Evolutionary conservation across 1,284 basidiomycete genomes (phyloP).

Genomic region (Tilletia indica): DNA sequence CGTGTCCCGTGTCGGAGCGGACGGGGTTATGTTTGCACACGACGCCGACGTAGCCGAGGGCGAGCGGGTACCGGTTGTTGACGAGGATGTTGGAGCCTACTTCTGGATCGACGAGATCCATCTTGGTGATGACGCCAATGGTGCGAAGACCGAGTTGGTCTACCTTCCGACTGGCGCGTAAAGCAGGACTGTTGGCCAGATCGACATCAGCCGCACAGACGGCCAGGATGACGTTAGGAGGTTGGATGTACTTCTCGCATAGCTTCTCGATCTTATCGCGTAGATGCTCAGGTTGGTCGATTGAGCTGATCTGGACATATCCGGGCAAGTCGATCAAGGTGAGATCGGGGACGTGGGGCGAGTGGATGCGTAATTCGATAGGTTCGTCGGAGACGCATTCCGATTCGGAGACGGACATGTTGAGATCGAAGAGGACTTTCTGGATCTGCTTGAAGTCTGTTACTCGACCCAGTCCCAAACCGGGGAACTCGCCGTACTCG

Average conservation of each 20-base stretch:
- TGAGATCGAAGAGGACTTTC: slow-evolving; percentile 87
- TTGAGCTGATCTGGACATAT: slow-evolving; percentile 87
- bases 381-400: slow-evolving; percentile 91
- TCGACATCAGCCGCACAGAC: slow-evolving; percentile 98
- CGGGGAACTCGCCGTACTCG: slow-evolving; percentile 93
- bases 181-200: slow-evolving; percentile 92
- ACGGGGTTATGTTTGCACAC: slow-evolving; percentile 63
- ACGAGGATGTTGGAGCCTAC: slow-evolving; percentile 77
- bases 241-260: slow-evolving; percentile 94
- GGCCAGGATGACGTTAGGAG: slow-evolving; percentile 96
- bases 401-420: slow-evolving; percentile 82
- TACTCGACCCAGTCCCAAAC: slow-evolving; percentile 80
- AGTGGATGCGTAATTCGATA: slow-evolving; percentile 94
- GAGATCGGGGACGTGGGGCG: slow-evolving; percentile 90
- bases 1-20: slow-evolving; percentile 40
- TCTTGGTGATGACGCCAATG: slow-evolving; percentile 97
- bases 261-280: slow-evolving; percentile 86
- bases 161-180: slow-evolving; percentile 86
- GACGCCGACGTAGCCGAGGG: slow-evolving; percentile 96
- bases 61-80: slow-evolving; percentile 93
- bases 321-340: slow-evolving; percentile 96
- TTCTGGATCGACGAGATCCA: slow-evolving; percentile 89
- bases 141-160: slow-evolving; percentile 92
- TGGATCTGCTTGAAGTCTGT: slow-evolving; percentile 87
- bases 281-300: slow-evolving; percentile 92